Evolutionary conservation across 305 asterid species (phyloP), one percentile per base, ranked within the genome.

Genomic region (Fraxinus sp.): DNA sequence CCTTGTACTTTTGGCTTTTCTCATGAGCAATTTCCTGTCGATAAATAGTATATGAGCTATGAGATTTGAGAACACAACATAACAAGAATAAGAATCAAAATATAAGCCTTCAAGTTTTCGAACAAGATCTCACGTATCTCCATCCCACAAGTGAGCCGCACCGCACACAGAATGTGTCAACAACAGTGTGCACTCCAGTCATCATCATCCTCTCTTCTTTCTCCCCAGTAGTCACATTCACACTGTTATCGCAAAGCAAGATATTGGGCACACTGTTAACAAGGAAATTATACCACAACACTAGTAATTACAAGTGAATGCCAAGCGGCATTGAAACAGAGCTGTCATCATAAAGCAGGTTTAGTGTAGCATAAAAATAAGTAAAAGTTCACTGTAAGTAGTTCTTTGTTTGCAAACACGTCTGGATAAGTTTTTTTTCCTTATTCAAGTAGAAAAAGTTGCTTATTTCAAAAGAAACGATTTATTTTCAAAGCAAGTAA

Each of bases 201-300:
- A 57, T 57, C 68, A 57, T 57, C 68, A 57, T 57, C 68, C 68
- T 57, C 24, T 57, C 68, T 57, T 57, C 68, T 57, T 57, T 57
- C 26, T 57, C 68, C 26, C 68, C 68, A 57, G 68, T 18, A 18
- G 68, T 57, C 10, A 57, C 68, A n/a, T 57, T 57, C 10, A 57
- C 68, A 57, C 68, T 57, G 3, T 57, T 57, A 57, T 74, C 80
- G 84, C 62, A 82, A 9, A 81, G 71, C 49, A 80, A 49, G 59
- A 68, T 74, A 83, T 88, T 74, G 88, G 81, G 74, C 78, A 2
- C 4, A 41, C 52, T 41, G 4, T 41, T 11, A 41, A 41, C 16
- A 83, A n/a, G 77, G 6, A 76, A 36, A 37, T 14, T 59, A 74
- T 75, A 39, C 57, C 5, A 46, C 57, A 1, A 55, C 4, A 32